Percentiles rank a stretch among this genome's conserved stretches.
Evolutionary conservation across 345 rosid genomes (phyloP).

Genomic region (Limnanthes douglasii): DNA sequence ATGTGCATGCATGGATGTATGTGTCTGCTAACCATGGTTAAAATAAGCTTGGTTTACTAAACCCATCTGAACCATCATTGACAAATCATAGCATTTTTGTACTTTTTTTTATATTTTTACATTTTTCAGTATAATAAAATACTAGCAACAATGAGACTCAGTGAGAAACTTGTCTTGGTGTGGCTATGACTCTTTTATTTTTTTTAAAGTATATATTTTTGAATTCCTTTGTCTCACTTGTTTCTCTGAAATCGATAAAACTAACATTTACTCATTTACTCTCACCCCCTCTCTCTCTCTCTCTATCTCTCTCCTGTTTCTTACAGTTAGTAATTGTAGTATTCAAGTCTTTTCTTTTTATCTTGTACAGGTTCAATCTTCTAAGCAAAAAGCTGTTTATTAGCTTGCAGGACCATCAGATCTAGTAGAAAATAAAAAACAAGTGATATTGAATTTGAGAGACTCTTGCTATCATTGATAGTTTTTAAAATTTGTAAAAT

Average conservation of each 20-base stretch:
- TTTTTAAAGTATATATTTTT: constrained; percentile 11
- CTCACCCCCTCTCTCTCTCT: constrained; percentile 9
- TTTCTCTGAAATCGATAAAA: constrained; percentile 5
- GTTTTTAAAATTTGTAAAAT: neutral
- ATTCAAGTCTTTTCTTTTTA: constrained; percentile 18
- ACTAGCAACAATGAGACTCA: too few species aligned
- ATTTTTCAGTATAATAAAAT: too few species aligned
- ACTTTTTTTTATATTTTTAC: constrained; percentile 13
- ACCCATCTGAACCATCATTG: constrained; percentile 13
- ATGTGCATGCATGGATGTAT: constrained; percentile 22
- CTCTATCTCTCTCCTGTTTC: constrained; percentile 19
- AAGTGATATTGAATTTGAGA: constrained; percentile 16
- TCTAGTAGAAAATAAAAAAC: constrained; percentile 39
- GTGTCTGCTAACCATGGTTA: constrained; percentile 12
- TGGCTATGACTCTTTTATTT: constrained; percentile 8
- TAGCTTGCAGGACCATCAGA: constrained; percentile 62
- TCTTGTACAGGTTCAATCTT: constrained; percentile 45
- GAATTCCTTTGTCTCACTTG: constrained; percentile 2
- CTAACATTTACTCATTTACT: constrained; percentile 4
- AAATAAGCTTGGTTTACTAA: too few species aligned
- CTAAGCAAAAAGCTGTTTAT: constrained; percentile 59
- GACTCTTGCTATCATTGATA: too few species aligned
- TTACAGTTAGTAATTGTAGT: constrained; percentile 22
- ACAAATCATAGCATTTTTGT: constrained; percentile 15
- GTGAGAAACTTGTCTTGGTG: too few species aligned